Evolutionary conservation across 139 green algal species (phyloP), one percentile per base, ranked within the genome.

Genomic region (Micractinium sp.): DNA sequence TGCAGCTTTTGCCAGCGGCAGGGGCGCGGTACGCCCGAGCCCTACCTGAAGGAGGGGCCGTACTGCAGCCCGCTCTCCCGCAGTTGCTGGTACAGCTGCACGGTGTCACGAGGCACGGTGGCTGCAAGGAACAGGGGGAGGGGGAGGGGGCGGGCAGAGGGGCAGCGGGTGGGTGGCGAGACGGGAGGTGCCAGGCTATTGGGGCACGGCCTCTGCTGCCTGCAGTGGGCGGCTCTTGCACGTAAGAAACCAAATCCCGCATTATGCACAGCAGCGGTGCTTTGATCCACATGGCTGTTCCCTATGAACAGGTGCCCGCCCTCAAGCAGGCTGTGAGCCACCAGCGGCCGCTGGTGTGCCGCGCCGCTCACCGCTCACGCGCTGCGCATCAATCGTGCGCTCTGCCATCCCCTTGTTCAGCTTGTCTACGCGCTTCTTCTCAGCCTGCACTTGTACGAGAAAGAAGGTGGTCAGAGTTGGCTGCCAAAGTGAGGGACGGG

Each of bases 331-430:
- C 7, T 56, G 47, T 56, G 47, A 5, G 9, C 47, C 47, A 56
- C 47, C 47, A 5, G 47, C 67, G 20, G 25, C 27, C 12, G 25
- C 23, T 18, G 20, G n/a, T 13, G 74, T 36, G 69, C 39, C 41
- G 35, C n/a, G 74, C 91, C 93, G 94, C 29, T 97, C 95, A 36
- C 94, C 94, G 7, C 94, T 95, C 2, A 94, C 96, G 19, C 96
- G 88, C 90, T 98, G 96, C 4, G 96, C 96, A 85, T 98, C 96
- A 33, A 98, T 97, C n/a, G 90, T 97, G 20, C 96, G 91, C 90
- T 98, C 96, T 0, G 94, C 85, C 92, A 96, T 93, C 20, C 90
- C 86, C 29, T 91, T 89, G 27, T 91, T 85, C 7, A 67, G 19
- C 23, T 86, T 81, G 41, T 96, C 89, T 3, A 80, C 31, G 2